These are phyloP conservation scores for Zygnema cylindricum DNA, from an alignment of 139 green algal genomes.

Conservation along the genomic window DNA sequence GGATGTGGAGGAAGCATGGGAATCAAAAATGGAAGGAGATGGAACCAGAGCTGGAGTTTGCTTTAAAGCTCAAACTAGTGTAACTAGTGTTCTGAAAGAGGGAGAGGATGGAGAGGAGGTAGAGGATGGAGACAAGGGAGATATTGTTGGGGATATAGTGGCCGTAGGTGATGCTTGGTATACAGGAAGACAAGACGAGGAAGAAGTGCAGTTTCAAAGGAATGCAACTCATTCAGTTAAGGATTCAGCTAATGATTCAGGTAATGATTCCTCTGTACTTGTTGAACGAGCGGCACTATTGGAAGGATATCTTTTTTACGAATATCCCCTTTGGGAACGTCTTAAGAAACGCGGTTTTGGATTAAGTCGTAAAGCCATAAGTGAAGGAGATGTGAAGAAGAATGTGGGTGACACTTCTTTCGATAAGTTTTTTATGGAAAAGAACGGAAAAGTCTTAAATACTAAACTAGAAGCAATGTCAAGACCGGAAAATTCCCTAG, in stretches of 20 bases:
- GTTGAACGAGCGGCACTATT: not conserved
- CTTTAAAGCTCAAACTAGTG: too few relatives aligned
- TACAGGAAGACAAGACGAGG: not conserved
- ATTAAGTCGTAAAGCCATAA: too few relatives aligned
- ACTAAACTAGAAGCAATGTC: not conserved
- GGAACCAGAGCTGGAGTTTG: not conserved
- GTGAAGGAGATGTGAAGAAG: not conserved
- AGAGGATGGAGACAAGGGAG: not conserved
- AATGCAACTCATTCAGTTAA: too few relatives aligned
- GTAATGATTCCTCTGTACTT: not conserved
- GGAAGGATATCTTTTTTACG: not conserved
- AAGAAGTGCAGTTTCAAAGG: not conserved
- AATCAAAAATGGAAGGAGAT: not conserved
- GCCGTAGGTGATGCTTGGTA: not conserved
- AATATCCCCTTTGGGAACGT: too few relatives aligned
- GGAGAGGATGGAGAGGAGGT: not conserved
- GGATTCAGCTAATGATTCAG: not conserved
- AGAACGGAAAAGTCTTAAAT: too few relatives aligned
- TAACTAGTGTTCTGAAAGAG: not conserved
- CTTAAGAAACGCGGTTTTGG: too few relatives aligned
- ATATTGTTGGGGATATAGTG: too few relatives aligned
- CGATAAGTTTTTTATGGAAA: too few relatives aligned
- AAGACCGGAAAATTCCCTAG: not conserved
- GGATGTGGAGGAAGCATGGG: not conserved
- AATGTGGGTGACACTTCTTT: not conserved